Conservation (phyloP, 2,329 filamentous ascomycete genomes). For the Sporothrix brasiliensis region DNA sequence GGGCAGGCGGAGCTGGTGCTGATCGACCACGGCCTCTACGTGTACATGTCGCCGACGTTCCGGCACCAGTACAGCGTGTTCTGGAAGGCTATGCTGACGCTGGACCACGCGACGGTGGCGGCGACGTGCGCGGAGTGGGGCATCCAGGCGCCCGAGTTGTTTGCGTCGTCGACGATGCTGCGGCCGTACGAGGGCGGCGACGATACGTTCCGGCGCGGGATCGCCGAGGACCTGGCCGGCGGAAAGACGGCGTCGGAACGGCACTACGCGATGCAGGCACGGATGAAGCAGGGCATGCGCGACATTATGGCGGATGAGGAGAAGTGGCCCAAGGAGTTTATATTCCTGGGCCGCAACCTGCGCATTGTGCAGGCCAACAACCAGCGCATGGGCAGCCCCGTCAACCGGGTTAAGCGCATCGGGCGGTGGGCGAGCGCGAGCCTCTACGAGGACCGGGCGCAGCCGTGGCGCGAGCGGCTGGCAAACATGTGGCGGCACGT, state of each 20-base stretch:
- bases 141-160: constrained; percentile 84
- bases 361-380: constrained; percentile 93
- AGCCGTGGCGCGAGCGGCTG: constrained; percentile 64
- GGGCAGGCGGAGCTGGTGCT: constrained; percentile 89
- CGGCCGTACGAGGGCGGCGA: constrained; percentile 88
- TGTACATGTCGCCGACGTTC: constrained; percentile 83
- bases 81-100: constrained; percentile 92
- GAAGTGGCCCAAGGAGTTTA: constrained; percentile 85
- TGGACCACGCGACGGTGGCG: constrained; percentile 80
- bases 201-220: constrained; percentile 61
- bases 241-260: constrained; percentile 66
- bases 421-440: constrained; percentile 85
- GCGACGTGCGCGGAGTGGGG: constrained; percentile 81
- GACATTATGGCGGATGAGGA: constrained; percentile 80
- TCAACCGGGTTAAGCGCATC: constrained; percentile 93
- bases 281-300: constrained; percentile 69
- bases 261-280: constrained; percentile 86
- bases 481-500: constrained; percentile 75
- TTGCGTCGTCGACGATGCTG: constrained; percentile 87
- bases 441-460: constrained; percentile 72
- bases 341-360: constrained; percentile 90
- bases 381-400: constrained; percentile 83
- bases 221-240: constrained; percentile 68
- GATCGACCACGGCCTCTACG: constrained; percentile 96
- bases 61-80: constrained; percentile 83